Evolutionary conservation across 345 rosid genomes (phyloP).

Genomic region (Aquilaria malaccensis): DNA sequence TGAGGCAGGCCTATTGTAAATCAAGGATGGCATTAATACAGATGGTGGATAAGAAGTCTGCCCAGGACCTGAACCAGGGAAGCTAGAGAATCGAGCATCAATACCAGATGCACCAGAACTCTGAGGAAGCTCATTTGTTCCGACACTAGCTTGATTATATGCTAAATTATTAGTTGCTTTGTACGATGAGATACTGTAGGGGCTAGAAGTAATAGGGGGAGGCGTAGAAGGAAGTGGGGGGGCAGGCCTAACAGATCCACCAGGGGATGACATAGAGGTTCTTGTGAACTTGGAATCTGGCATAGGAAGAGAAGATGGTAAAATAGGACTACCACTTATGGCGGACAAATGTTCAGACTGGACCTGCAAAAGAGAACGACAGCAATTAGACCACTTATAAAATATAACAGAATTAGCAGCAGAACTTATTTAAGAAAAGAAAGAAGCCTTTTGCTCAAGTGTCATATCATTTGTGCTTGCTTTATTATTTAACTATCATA

Average conservation of each 20-base stretch:
- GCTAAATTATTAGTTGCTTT: slow-evolving; percentile 49
- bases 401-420: slow-evolving; percentile 2
- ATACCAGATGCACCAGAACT: slow-evolving; percentile 30
- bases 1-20: slow-evolving; percentile 58
- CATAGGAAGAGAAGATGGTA: slow-evolving; percentile 24
- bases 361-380: slow-evolving; percentile 35
- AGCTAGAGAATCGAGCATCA: slow-evolving; percentile 44
- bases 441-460: not conserved
- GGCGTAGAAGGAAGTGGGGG: slow-evolving; percentile 84
- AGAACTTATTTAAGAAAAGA: not conserved
- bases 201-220: slow-evolving; percentile 77
- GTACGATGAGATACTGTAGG: slow-evolving; percentile 47
- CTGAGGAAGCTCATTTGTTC: slow-evolving; percentile 50
- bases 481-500: slow-evolving; percentile 24
- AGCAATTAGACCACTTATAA: not conserved
- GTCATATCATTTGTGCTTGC: slow-evolving; percentile 18
- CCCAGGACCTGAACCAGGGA: slow-evolving; percentile 49
- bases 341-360: slow-evolving; percentile 45
- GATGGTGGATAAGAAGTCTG: slow-evolving; percentile 56
- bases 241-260: slow-evolving; percentile 71
- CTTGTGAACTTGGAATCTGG: slow-evolving; percentile 39
- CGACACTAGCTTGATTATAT: slow-evolving; percentile 46
- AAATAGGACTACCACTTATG: slow-evolving; percentile 22
- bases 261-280: slow-evolving; percentile 40
- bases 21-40: slow-evolving; percentile 59